These are phyloP conservation scores for Amylostereum areolatum DNA, from an alignment of 1,284 basidiomycete genomes.

Conservation along the genomic window DNA sequence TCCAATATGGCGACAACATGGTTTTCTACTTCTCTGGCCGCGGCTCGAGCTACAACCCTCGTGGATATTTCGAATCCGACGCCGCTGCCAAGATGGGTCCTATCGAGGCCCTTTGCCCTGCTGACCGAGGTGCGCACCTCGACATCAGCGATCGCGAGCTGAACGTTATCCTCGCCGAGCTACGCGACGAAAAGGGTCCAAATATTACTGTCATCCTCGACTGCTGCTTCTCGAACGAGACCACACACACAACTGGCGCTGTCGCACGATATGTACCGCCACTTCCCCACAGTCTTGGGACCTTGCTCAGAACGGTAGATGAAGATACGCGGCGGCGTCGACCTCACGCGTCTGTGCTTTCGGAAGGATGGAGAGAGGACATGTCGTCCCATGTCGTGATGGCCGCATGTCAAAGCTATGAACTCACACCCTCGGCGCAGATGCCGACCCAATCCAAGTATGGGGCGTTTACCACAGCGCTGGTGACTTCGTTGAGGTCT, in stretches of 20 bases:
- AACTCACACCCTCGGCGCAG: no score
- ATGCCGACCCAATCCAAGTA: no score
- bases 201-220: neutral
- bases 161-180: neutral
- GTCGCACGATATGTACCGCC: no score
- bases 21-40: conserved; percentile 14
- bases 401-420: neutral
- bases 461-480: neutral
- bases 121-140: neutral
- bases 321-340: neutral
- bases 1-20: conserved; percentile 9
- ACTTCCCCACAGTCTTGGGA: neutral
- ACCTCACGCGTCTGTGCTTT: neutral
- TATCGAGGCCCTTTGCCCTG: conserved; percentile 1
- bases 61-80: no score
- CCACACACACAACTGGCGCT: neutral
- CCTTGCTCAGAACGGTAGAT: neutral
- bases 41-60: conserved; percentile 11
- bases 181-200: neutral
- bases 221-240: neutral
- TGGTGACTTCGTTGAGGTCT: neutral
- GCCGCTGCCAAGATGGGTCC: conserved; percentile 1
- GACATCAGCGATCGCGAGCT: neutral
- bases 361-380: neutral
- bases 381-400: neutral